These are phyloP conservation scores for Geosmithia putterillii DNA, from an alignment of 2,329 filamentous ascomycete species.

Conservation along the genomic window DNA sequence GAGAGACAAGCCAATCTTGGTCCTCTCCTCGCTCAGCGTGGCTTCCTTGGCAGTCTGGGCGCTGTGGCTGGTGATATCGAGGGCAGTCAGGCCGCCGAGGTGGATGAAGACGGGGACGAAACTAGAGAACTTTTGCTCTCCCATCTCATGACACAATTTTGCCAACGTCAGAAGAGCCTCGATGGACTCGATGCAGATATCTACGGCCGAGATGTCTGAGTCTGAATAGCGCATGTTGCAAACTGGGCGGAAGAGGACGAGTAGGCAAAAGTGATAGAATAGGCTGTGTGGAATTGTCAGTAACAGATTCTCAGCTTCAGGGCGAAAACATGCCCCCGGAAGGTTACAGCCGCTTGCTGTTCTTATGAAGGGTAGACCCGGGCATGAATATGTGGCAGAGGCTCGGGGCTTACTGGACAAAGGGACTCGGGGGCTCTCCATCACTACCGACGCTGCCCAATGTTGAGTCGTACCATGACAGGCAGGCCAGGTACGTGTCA, in stretches of 20 bases:
- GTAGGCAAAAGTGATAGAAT: slow-evolving; percentile 2
- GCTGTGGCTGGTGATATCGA: background rate
- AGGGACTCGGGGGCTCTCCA: background rate
- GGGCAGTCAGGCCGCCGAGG: background rate
- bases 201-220: background rate
- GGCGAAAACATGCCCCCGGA: background rate
- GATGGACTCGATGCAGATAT: slow-evolving; percentile 1
- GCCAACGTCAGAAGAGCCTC: background rate
- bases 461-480: background rate
- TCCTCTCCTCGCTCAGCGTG: background rate
- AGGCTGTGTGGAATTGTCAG: background rate
- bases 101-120: slow-evolving; percentile 2
- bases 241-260: slow-evolving; percentile 1
- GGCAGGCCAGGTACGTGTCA: background rate
- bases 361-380: background rate
- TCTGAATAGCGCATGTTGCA: background rate
- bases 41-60: background rate
- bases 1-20: background rate
- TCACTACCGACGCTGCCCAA: background rate
- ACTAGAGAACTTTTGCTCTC: background rate
- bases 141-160: background rate
- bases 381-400: background rate
- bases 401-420: background rate
- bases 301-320: background rate
- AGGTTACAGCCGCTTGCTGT: background rate